phyloP scores from a whole-genome alignment of 306 rosid species.

The Rosa chinensis region DNA sequence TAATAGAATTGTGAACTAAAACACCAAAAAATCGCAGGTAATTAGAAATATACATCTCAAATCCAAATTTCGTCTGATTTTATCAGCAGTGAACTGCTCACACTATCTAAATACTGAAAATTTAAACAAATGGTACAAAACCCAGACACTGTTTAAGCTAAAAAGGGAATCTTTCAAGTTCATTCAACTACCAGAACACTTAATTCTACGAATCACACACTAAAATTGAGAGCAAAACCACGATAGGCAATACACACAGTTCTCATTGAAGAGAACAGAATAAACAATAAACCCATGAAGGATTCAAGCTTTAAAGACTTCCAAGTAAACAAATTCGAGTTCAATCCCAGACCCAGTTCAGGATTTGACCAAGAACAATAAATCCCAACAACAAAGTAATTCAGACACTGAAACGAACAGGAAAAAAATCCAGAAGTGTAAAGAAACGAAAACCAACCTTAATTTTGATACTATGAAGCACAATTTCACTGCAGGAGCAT shows the following conservation, averaged over 20 bases:
- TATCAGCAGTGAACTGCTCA: slow-evolving; percentile 10
- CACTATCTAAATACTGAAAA: slow-evolving; percentile 1
- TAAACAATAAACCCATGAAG: slow-evolving; percentile 11
- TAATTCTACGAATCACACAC: slow-evolving; percentile 21
- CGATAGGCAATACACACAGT: background rate
- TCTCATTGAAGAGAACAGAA: slow-evolving; percentile 2
- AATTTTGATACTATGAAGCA: slow-evolving; percentile 14
- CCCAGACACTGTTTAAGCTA: slow-evolving; percentile 14
- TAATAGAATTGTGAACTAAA: background rate
- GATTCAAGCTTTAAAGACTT: slow-evolving; percentile 12
- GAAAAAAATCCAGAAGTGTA: background rate
- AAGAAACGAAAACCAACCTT: slow-evolving; percentile 36
- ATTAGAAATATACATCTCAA: background rate
- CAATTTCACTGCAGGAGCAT: slow-evolving; percentile 18
- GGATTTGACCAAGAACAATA: slow-evolving; percentile 24
- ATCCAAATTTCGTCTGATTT: background rate
- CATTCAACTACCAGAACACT: background rate
- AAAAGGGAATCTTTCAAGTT: slow-evolving; percentile 9
- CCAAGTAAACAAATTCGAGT: slow-evolving; percentile 28
- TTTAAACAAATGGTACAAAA: slow-evolving; percentile 10
- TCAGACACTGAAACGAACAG: slow-evolving; percentile 18
- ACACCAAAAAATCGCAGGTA: background rate
- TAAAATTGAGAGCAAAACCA: slow-evolving; percentile 11
- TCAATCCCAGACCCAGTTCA: background rate
- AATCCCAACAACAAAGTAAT: background rate